Conservation (phyloP, 176 grass and related monocot genomes). For the Phoenix roebelenii region DNA sequence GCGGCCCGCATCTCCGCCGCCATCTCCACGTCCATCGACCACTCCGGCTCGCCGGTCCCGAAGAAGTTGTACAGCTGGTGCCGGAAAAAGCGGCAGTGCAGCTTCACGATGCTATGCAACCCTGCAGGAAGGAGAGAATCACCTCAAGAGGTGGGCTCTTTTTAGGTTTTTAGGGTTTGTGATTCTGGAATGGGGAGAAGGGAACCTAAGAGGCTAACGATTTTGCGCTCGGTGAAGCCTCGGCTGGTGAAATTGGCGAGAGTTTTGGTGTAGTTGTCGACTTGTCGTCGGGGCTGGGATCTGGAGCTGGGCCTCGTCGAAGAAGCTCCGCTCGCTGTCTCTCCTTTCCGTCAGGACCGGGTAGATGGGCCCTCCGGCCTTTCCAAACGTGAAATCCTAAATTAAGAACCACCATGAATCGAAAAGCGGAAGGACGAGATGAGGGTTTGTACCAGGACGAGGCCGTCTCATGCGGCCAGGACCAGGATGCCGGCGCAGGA, state of each 20-base stretch:
- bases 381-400: background rate
- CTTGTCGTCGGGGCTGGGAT: constrained; percentile 40
- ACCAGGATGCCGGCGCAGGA: constrained; percentile 9
- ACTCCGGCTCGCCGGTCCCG: constrained; percentile 28
- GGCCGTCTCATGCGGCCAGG: constrained; percentile 26
- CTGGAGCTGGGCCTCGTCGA: constrained; percentile 10
- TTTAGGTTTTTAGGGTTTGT: background rate
- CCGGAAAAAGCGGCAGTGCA: constrained; percentile 42
- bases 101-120: constrained; percentile 54
- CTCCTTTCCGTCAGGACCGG: constrained; percentile 39
- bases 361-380: constrained; percentile 27
- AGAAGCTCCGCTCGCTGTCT: constrained; percentile 27
- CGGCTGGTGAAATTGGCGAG: constrained; percentile 31
- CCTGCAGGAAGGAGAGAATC: constrained; percentile 1
- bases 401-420: background rate
- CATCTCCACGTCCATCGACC: constrained; percentile 38
- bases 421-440: background rate
- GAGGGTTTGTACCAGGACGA: constrained; percentile 18
- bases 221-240: constrained; percentile 48
- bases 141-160: background rate
- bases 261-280: constrained; percentile 38
- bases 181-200: background rate
- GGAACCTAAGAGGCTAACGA: constrained; percentile 40
- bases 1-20: constrained; percentile 39
- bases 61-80: constrained; percentile 42